Percentiles rank a stretch among this genome's conserved stretches.
Evolutionary conservation across 768 basidiomycete species (phyloP).

Genomic region (Hygrophorus pudorinus): DNA sequence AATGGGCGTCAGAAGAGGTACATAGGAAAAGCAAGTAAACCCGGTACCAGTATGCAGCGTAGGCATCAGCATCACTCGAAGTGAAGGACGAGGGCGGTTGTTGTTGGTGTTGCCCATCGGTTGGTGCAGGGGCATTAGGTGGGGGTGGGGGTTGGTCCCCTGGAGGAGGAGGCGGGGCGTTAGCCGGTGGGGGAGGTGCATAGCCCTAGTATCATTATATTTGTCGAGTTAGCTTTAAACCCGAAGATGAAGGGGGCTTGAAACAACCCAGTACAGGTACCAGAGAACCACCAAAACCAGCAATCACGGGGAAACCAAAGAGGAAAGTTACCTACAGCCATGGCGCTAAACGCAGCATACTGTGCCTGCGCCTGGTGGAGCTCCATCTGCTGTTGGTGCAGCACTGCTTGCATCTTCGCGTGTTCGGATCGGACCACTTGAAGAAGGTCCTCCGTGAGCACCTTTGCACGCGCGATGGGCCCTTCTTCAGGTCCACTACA

Average conservation of each 20-base stretch:
- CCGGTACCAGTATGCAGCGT: slow-evolving; percentile 48
- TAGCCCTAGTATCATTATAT: slow-evolving; percentile 23
- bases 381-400: slow-evolving; percentile 78
- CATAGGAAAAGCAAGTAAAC: not conserved
- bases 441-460: slow-evolving; percentile 80
- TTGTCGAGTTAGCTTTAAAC: not conserved
- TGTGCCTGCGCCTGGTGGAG: slow-evolving; percentile 76
- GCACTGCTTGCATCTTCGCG: slow-evolving; percentile 57
- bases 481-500: slow-evolving; percentile 70
- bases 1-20: not conserved
- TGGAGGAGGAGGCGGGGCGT: slow-evolving; percentile 29
- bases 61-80: slow-evolving; percentile 30
- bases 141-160: too few relatives aligned
- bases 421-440: slow-evolving; percentile 85
- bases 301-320: not conserved
- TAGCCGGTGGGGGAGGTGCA: slow-evolving; percentile 39
- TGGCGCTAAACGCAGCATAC: slow-evolving; percentile 63
- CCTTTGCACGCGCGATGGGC: slow-evolving; percentile 81
- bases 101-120: slow-evolving; percentile 40
- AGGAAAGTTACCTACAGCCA: slow-evolving; percentile 36
- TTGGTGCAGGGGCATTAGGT: slow-evolving; percentile 25
- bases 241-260: not conserved
- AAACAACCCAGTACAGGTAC: not conserved
- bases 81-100: slow-evolving; percentile 32
- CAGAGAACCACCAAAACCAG: slow-evolving; percentile 1